Base-by-base conservation (phyloP, 306 rosid species). In the Neltuma alba region DNA sequence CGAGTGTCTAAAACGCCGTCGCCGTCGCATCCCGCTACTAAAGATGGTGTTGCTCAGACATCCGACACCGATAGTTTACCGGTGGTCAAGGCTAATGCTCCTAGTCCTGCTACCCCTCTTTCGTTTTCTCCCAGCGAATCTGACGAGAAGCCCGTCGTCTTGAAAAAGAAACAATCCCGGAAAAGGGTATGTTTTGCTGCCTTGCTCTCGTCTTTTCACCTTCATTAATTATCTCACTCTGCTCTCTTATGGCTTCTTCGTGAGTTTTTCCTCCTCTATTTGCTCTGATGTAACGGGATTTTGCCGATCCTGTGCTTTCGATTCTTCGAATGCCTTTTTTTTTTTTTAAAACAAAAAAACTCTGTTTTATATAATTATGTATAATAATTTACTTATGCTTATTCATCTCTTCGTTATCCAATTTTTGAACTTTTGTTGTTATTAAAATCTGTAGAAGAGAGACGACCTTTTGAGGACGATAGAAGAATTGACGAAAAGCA, bases 101-200 rank as follows among this genome's bases (percentile, higher is more conserved):
- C 82, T 1, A 86, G 85, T 48, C 91, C 89, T 5, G 85, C 81
- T 0, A 91, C 96, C 21, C 94, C 94, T 72, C 83, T 87, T 36
- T 82, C 86, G 1, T 88, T 83, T 78, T 78, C 83, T 13, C 89
- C 85, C 1, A 75, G 89, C 57, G 94, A 89, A 72, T 87, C 92
- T 20, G 94, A 91, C 14, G 87, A 89, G 21, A 88, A 77, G 65
- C 79, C 74, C 21, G 57, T 81, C 23, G 61, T 34, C 42, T 11
- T 27, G 54, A 83, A 36, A 33, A 80, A 67, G 55, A 88, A 78
- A 67, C 9, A 37, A 30, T 31, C 71, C 16, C 69, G 72, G 64
- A 80, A 87, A 75, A 89, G 83, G 91, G 97, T 92, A 80, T 76
- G 2, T 55, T n/a, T n/a, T 52, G 6, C 20, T 23, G 1, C 2